Base-by-base conservation (phyloP, 2,329 filamentous ascomycete species). In the Apiospora arundinis region DNA sequence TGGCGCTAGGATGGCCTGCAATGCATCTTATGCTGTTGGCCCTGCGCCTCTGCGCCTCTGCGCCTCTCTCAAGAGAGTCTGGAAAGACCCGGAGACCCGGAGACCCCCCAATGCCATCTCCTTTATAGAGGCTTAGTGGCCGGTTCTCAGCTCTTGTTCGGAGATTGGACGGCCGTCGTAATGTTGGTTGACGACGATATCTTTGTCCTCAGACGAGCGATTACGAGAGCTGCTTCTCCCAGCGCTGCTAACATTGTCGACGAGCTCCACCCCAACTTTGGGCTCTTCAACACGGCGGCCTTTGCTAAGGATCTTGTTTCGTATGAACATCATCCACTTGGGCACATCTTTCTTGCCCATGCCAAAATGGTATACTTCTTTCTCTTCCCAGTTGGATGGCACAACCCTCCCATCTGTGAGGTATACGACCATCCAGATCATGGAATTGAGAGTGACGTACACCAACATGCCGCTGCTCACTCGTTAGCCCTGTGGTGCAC, bases 351-450 rank as follows among this genome's bases (percentile, higher is more conserved):
- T 81, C 11, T 85, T 88, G 63, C 88, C 73, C 12, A 87, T 77
- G 70, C 85, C 85, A 76, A 84, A 88, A 8, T 85, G 87, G 85
- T 88, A 90, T 12, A 85, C 85, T 73, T 90, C 88, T 73, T 88
- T 88, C 74, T 83, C 78, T 18, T 88, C 82, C 78, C 87, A 87
- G 80, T 89, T 86, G 2, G 83, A 82, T 1, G 88, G 88, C 6
- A 83, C 80, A 65, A 89, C 81, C 67, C 82, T 83, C 45, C 86
- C 86, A 14, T 82, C 80, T 0, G 83, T 85, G 0, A 82, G 75
- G 74, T 83, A 82, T 72, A 86, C 85, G 67, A 88, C 82, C 46
- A 86, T 67, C 78, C 82, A 89, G 37, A 89, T 86, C 71, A 84
- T 78, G 1, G 82, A 85, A 77, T 90, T 90, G 76, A 90, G 83